phyloP scores from a whole-genome alignment of 2,329 filamentous ascomycete species.

The Colletotrichum lentis region DNA sequence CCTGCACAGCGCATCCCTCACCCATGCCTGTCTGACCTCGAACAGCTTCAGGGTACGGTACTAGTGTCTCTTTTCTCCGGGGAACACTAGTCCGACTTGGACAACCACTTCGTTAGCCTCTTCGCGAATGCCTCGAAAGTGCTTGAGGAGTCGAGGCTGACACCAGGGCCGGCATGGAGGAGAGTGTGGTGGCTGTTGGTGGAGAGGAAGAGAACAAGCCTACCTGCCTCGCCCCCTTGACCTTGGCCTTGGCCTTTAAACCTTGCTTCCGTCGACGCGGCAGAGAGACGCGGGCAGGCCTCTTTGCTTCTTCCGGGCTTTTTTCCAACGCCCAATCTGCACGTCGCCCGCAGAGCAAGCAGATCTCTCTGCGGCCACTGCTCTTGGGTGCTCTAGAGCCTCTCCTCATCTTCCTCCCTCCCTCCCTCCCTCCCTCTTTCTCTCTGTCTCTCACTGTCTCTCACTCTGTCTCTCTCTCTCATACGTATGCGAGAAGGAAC shows the following conservation, averaged over 20 bases:
- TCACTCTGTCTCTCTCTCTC: neutral
- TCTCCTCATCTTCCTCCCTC: no score
- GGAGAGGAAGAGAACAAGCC: neutral
- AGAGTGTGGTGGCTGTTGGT: no score
- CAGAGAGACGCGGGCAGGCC: no score
- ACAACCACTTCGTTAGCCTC: constrained; percentile 32
- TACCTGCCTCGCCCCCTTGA: neutral
- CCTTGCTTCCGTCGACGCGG: constrained; percentile 4
- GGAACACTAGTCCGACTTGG: constrained; percentile 31
- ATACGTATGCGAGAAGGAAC: constrained; percentile 16
- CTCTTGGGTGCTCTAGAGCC: neutral
- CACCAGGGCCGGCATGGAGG: no score
- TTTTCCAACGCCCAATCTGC: constrained; percentile 5
- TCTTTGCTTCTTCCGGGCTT: constrained; percentile 27
- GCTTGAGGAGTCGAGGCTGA: neutral
- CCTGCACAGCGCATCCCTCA: neutral
- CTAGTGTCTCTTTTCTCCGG: neutral
- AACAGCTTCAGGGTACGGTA: neutral
- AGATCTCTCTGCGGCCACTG: constrained; percentile 5
- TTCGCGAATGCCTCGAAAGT: constrained; percentile 16
- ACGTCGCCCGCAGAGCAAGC: neutral
- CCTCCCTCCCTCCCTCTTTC: neutral
- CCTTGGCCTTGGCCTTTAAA: no score
- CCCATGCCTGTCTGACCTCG: neutral
- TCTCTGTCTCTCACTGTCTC: no score